Base-by-base conservation (phyloP, 1,284 basidiomycete genomes). In the Phellopilus nigrolimitatus region DNA sequence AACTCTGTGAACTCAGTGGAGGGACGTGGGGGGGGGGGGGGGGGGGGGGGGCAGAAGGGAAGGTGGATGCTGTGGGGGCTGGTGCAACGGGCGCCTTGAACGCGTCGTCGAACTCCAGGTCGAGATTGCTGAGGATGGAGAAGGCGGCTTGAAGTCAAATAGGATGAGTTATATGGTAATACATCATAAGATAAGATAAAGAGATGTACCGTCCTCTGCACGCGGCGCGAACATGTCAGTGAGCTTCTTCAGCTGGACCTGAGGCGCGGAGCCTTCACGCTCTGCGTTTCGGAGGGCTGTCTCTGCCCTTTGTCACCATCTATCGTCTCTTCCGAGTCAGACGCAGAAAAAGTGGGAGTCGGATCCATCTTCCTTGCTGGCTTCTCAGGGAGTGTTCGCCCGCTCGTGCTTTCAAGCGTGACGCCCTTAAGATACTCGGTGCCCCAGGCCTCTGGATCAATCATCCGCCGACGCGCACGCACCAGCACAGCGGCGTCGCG, bases 171-270 rank as follows among this genome's bases (percentile, higher is more conserved):
- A n/a, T n/a, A n/a, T n/a, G 36, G 25, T 31, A 47, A 19, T 36
- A 25, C 9, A 22, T 44, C 21, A 5, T 9, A 13, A 19, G 21
- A 68, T n/a, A 66, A 33, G 25, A 62, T 40, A 13, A 50, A 36
- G 40, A 37, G 12, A 61, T 71, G 13, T 55, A 84, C 84, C 78
- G 61, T 84, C 78, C 54, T 82, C 79, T 51, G 81, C 79, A 22
- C 71, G 70, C 0, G 84, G 83, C 9, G 79, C 80, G 56, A 89
- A 88, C 1, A 89, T 66, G 56, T 84, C 80, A 59, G 85, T 86
- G 17, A 89, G 69, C 33, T 71, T 71, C 13, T 56, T 60, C 40
- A 55, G 50, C 37, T 66, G 61, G 2, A 47, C 43, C 8, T 30
- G 70, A 27, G 43, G 45, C 2, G 60, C 61, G 1, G 54, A 33